Evolutionary conservation across 2,329 filamentous ascomycete genomes (phyloP), one percentile per base, ranked within the genome.

Genomic region (Trichoderma cornu-damae): DNA sequence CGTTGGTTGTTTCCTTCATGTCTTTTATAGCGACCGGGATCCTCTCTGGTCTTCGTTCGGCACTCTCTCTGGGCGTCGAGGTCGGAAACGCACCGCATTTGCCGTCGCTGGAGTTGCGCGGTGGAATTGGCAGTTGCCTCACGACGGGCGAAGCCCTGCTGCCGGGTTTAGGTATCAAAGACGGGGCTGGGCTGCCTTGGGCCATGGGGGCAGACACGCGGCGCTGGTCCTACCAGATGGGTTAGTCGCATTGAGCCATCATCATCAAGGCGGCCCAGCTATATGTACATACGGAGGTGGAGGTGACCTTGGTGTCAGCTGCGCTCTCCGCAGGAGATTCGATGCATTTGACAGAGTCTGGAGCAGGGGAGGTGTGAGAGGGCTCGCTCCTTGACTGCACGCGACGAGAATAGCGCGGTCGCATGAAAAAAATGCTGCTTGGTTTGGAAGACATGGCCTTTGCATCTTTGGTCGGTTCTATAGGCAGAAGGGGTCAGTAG

Each of bases 381-480:
- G 76, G 75, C 63, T 79, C 77, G 60, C 77, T 79, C 63, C 74
- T 78, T 46, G 76, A 78, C 59, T 79, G 73, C 20, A 74, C 68
- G 35, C 76, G 71, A n/a, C 75, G 71, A 46, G 73, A 77, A 59
- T 78, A 77, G 26, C 67, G 67, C 9, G 72, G 72, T 46, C 51
- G 30, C 51, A 55, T 72, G 44, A 69, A 66, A 38, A 30, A 26
- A 32, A 59, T 38, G 16, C 34, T 48, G 16, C 28, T 32, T 28
- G 32, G 11, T 11, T 46, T 38, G 22, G 51, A 35, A 28, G 22
- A 18, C 16, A 12, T 14, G 37, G 24, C 11, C 6, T 20, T 8
- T 22, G 44, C 11, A 16, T 43, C 37, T n/a, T 16, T 16, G 28
- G 26, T 38, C 37, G 35, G 32, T 7, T 18, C 44, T 44, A 24